Evolutionary conservation across 257 asterid genomes (phyloP).

Genomic region (Solanum paucissectum): DNA sequence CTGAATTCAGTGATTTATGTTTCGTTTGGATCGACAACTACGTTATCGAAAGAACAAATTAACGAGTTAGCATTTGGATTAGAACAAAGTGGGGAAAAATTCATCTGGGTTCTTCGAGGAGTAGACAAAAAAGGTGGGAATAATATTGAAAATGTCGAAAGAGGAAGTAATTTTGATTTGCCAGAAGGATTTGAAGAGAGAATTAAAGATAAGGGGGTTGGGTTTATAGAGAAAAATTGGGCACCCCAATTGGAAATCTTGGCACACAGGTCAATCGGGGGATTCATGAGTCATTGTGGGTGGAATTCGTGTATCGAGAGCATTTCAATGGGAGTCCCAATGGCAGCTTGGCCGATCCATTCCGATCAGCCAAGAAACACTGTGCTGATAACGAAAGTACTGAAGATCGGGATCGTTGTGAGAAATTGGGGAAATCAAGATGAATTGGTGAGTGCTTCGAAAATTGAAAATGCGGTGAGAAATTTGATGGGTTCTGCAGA

Average conservation of each 20-base stretch:
- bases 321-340: slow-evolving; percentile 1
- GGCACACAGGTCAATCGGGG: neutral
- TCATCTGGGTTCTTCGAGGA: neutral
- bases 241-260: neutral
- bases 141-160: neutral
- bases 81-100: neutral
- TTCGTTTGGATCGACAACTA: neutral
- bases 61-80: neutral
- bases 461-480: neutral
- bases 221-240: neutral
- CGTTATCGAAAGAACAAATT: neutral
- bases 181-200: neutral
- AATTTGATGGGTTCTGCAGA: neutral
- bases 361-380: neutral
- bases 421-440: neutral
- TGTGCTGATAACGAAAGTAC: neutral
- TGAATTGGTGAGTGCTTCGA: neutral
- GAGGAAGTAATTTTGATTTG: neutral
- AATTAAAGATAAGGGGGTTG: neutral
- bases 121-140: neutral
- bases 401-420: neutral
- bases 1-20: neutral
- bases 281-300: neutral
- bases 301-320: neutral
- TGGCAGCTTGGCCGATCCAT: neutral